These are phyloP conservation scores for Penicillium alfredii DNA, from an alignment of 495 filamentous ascomycete genomes.

Conservation along the genomic window DNA sequence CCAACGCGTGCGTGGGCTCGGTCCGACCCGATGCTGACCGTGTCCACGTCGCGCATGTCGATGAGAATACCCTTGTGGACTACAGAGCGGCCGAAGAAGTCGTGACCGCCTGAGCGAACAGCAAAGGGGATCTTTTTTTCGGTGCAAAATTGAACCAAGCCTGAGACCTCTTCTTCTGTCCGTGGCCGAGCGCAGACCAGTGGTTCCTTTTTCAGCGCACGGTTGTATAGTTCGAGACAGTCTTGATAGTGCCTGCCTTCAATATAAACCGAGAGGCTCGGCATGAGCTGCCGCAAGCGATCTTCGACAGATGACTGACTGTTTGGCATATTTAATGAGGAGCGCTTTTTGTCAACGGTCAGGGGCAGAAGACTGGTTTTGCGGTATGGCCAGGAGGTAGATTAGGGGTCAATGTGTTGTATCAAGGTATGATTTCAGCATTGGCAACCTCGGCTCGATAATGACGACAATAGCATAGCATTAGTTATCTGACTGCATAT, in stretches of 20 bases:
- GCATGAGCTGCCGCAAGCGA: not conserved
- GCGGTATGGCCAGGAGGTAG: too few species aligned
- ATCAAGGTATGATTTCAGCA: too few species aligned
- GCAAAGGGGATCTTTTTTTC: constrained; percentile 25
- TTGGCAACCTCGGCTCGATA: too few species aligned
- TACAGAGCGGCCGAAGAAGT: constrained; percentile 22
- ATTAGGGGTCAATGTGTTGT: too few species aligned
- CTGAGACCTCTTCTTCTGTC: constrained; percentile 1
- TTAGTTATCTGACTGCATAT: too few species aligned
- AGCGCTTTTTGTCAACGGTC: too few species aligned
- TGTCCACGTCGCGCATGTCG: constrained; percentile 31
- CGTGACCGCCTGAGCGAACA: constrained; percentile 37
- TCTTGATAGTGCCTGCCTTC: not conserved
- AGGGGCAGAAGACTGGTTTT: too few species aligned
- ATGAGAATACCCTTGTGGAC: constrained; percentile 25
- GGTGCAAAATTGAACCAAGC: constrained; percentile 1
- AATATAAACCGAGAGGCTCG: constrained; percentile 1
- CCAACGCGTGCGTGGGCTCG: constrained; percentile 23
- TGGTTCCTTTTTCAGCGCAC: not conserved
- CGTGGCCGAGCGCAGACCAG: not conserved
- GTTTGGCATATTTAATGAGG: too few species aligned
- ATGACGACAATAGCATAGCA: too few species aligned
- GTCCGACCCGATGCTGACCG: constrained; percentile 20
- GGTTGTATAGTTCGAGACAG: not conserved
- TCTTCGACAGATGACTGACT: not conserved